phyloP scores from a whole-genome alignment of 257 asterid species.

The Solanum dulcamara region DNA sequence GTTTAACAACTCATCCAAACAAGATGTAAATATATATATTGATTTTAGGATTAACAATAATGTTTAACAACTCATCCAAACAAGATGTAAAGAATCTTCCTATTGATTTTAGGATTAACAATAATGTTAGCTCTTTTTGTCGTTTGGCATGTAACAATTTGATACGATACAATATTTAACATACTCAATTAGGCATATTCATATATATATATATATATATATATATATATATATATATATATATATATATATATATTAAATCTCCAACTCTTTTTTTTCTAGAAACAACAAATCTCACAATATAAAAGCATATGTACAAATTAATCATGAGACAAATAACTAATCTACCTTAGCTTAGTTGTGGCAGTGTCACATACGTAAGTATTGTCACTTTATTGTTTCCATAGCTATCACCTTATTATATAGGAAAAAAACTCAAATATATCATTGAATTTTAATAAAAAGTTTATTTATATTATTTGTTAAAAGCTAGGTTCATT shows the following conservation, averaged over 20 bases:
- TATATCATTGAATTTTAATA: no score
- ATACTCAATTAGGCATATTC: background rate
- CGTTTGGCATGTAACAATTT: background rate
- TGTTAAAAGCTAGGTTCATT: no score
- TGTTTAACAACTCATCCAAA: no score
- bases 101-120: background rate
- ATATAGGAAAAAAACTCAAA: no score
- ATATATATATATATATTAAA: background rate
- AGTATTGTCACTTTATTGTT: background rate
- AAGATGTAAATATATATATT: no score
- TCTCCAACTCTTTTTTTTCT: background rate
- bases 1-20: no score
- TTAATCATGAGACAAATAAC: background rate
- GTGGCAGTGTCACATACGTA: background rate
- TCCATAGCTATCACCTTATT: background rate
- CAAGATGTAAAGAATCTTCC: background rate
- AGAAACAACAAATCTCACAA: background rate
- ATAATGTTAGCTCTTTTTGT: background rate
- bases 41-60: no score
- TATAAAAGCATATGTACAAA: background rate
- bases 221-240: no score
- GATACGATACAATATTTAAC: background rate
- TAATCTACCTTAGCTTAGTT: background rate
- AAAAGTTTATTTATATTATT: no score
- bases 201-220: no score